Evolutionary conservation across 805 yeast genomes (phyloP).

Genomic region (Blastobotrys parvus): DNA sequence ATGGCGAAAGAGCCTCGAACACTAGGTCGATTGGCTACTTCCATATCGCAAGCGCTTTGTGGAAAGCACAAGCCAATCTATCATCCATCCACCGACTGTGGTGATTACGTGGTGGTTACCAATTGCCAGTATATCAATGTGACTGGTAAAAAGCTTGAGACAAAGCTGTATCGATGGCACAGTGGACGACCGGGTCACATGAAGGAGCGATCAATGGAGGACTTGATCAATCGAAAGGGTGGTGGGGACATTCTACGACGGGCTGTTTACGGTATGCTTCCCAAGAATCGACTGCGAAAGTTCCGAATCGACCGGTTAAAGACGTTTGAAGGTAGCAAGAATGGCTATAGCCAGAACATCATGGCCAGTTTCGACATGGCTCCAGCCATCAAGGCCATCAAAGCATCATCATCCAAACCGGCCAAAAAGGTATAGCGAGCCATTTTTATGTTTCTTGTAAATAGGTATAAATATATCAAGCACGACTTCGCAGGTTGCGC

Average conservation of each 20-base stretch:
- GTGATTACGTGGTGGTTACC: conserved; percentile 95
- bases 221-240: conserved; percentile 68
- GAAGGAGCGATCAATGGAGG: conserved; percentile 73
- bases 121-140: conserved; percentile 74
- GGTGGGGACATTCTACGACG: conserved; percentile 74
- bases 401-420: not conserved
- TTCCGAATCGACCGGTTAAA: conserved; percentile 75
- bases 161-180: conserved; percentile 84
- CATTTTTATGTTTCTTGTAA: not conserved
- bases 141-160: conserved; percentile 77
- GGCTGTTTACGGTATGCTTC: conserved; percentile 95
- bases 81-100: conserved; percentile 70
- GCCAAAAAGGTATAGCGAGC: not conserved
- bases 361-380: conserved; percentile 76
- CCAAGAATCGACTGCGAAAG: conserved; percentile 78
- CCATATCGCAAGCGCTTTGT: conserved; percentile 77
- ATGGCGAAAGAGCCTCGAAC: conserved; percentile 77
- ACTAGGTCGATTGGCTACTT: conserved; percentile 84
- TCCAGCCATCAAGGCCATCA: conserved; percentile 5
- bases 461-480: not conserved
- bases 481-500: conserved; percentile 1
- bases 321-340: conserved; percentile 78
- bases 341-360: conserved; percentile 77
- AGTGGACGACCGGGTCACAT: conserved; percentile 85
- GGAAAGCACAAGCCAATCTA: conserved; percentile 97